Percentiles rank a stretch among this genome's conserved stretches.
phyloP scores from a whole-genome alignment of 768 basidiomycete genomes.

The Serpula lacrymans region DNA sequence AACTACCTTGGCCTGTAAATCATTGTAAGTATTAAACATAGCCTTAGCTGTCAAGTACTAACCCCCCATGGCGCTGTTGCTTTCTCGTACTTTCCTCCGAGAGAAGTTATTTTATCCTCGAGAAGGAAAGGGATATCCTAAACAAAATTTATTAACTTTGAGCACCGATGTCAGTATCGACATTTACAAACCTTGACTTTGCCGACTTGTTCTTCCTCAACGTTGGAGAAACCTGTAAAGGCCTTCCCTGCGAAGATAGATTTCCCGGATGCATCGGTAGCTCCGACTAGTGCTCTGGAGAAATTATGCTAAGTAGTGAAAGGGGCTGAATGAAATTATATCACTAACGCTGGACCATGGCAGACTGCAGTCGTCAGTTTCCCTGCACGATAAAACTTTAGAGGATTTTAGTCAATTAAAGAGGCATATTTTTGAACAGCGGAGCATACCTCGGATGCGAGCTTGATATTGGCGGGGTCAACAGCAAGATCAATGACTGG shows the following conservation, averaged over 20 bases:
- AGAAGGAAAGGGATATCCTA: slow-evolving; percentile 69
- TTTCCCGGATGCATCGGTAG: slow-evolving; percentile 50
- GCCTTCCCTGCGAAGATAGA: slow-evolving; percentile 61
- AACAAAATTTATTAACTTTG: background rate
- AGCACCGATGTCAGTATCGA: background rate
- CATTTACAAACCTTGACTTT: slow-evolving; percentile 39
- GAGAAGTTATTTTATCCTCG: slow-evolving; percentile 57
- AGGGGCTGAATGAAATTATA: background rate
- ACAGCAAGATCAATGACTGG: slow-evolving; percentile 68
- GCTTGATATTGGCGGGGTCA: slow-evolving; percentile 52
- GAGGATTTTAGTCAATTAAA: background rate
- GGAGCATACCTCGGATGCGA: slow-evolving; percentile 50
- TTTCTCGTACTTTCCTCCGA: slow-evolving; percentile 68
- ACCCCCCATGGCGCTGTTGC: slow-evolving; percentile 54
- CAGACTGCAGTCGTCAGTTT: slow-evolving; percentile 74
- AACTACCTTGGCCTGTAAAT: slow-evolving; percentile 40
- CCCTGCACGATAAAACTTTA: slow-evolving; percentile 61
- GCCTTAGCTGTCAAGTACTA: slow-evolving; percentile 23
- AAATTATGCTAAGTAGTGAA: too few relatives aligned
- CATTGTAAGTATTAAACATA: background rate
- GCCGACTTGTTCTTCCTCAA: slow-evolving; percentile 53
- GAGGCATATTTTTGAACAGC: background rate
- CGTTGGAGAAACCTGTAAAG: slow-evolving; percentile 69
- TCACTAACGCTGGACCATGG: slow-evolving; percentile 69
- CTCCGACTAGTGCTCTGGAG: slow-evolving; percentile 54